phyloP scores from a whole-genome alignment of 495 filamentous ascomycete genomes.

The Daldinia vernicosa region DNA sequence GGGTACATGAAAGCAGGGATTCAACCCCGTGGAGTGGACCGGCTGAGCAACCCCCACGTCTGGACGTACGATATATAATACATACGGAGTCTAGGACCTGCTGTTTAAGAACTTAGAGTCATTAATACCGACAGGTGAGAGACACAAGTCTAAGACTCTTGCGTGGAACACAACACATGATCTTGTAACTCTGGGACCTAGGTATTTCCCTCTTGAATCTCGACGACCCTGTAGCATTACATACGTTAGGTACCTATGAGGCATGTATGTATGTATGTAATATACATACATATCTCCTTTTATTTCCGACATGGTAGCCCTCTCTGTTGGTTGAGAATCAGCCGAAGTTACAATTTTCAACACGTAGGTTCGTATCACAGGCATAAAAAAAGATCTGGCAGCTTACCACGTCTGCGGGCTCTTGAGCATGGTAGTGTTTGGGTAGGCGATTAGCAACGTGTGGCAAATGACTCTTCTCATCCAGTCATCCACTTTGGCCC shows the following conservation, averaged over 20 bases:
- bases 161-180: conserved; percentile 33
- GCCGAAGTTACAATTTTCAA: conserved; percentile 1
- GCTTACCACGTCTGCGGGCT: conserved; percentile 29
- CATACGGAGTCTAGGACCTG: conserved; percentile 22
- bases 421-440: conserved; percentile 10
- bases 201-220: not conserved
- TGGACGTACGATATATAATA: not conserved
- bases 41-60: conserved; percentile 31
- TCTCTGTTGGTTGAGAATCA: conserved; percentile 3
- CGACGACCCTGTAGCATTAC: not conserved
- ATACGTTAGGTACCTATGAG: not conserved
- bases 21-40: conserved; percentile 41
- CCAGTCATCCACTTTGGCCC: conserved; percentile 20
- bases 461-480: conserved; percentile 34
- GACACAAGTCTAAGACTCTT: conserved; percentile 32
- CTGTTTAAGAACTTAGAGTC: conserved; percentile 27
- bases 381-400: conserved; percentile 9
- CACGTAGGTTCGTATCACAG: conserved; percentile 12
- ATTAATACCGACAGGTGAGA: conserved; percentile 35
- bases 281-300: conserved; percentile 27
- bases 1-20: conserved; percentile 41
- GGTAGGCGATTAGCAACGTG: conserved; percentile 30
- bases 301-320: conserved; percentile 27
- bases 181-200: conserved; percentile 8
- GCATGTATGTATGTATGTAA: not conserved